These are phyloP conservation scores for Micractinium conductrix DNA, from an alignment of 139 green algal genomes.

Conservation along the genomic window DNA sequence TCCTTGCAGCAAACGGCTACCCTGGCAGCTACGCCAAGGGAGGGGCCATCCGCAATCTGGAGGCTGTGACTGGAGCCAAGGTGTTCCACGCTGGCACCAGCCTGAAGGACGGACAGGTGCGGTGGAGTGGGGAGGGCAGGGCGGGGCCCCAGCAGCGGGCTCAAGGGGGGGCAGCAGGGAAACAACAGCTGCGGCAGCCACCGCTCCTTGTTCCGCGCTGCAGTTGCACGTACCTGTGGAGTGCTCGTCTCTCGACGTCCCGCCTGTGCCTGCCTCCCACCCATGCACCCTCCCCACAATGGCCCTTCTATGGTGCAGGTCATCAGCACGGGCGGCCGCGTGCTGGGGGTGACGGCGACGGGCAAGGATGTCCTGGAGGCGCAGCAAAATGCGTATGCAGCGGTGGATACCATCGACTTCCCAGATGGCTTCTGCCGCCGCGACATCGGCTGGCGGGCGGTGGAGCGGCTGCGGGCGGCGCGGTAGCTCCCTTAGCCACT, in stretches of 20 bases:
- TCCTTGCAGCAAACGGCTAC: slow-evolving; percentile 94
- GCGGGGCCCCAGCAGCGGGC: too few species aligned
- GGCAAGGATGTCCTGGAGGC: slow-evolving; percentile 72
- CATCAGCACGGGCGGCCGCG: slow-evolving; percentile 76
- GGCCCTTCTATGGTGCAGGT: slow-evolving; percentile 45
- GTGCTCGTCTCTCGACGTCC: too few species aligned
- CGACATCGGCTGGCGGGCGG: slow-evolving; percentile 90
- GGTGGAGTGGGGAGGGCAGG: too few species aligned
- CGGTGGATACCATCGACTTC: slow-evolving; percentile 83
- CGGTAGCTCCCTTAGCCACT: too few species aligned
- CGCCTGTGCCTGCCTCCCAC: too few species aligned
- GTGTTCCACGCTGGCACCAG: slow-evolving; percentile 91
- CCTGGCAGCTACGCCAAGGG: slow-evolving; percentile 92
- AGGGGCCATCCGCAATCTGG: slow-evolving; percentile 73
- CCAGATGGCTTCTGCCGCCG: slow-evolving; percentile 83
- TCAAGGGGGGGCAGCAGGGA: too few species aligned
- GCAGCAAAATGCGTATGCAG: slow-evolving; percentile 83
- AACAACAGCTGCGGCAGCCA: too few species aligned
- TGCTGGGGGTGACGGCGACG: slow-evolving; percentile 85
- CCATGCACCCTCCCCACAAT: too few species aligned
- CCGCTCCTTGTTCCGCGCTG: too few species aligned
- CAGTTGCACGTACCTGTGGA: too few species aligned
- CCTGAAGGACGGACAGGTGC: slow-evolving; percentile 48
- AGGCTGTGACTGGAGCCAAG: slow-evolving; percentile 73
- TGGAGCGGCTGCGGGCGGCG: slow-evolving; percentile 52